Base-by-base conservation (phyloP, 2,329 filamentous ascomycete genomes). In the Colletotrichum truncatum region DNA sequence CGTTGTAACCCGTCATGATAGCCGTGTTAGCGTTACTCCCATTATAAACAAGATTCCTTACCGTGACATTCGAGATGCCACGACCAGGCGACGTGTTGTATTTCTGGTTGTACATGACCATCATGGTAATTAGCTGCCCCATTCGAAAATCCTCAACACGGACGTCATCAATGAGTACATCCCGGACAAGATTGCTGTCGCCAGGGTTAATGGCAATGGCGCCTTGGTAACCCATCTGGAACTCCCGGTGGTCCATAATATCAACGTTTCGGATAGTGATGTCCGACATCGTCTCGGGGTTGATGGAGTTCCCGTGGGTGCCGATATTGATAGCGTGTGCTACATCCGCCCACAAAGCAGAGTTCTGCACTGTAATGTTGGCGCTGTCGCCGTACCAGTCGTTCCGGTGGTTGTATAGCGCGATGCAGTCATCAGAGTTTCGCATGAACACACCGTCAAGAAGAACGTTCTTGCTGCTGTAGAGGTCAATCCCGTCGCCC, bases 291-390 rank as follows among this genome's bases (percentile, higher is more conserved):
- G 70, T 75, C 69, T 77, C 76, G 0, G 75, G 74, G 14, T 66
- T 67, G 9, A 59, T 66, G 1, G 73, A 66, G 53, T 76, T 75
- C 2, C 76, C 76, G 32, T 77, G 75, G 14, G 74, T 77, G 3
- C 75, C 76, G n/a, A 77, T 73, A 11, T 76, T 75, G 39, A 77
- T 74, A 1, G 75, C 70, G 48, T 77, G 75, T 0, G 75, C 75
- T 21, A 73, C 59, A 52, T 76, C 75, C 0, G 76, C 72, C 68
- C 71, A 71, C 14, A 77, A 59, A 2, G 68, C 58, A 11, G 70
- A 74, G 53, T 77, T 70, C 26, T 71, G 70, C 9, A 77, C 56
- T 0, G 72, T 74, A 32, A 77, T 73, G 26, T 77, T 75, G 6
- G 43, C 59, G 1, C 73, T 73, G 55, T 77, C 66, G 18, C 74